Evolutionary conservation across 352 stramenopile species (phyloP).

Genomic region (Plasmopara viticola): DNA sequence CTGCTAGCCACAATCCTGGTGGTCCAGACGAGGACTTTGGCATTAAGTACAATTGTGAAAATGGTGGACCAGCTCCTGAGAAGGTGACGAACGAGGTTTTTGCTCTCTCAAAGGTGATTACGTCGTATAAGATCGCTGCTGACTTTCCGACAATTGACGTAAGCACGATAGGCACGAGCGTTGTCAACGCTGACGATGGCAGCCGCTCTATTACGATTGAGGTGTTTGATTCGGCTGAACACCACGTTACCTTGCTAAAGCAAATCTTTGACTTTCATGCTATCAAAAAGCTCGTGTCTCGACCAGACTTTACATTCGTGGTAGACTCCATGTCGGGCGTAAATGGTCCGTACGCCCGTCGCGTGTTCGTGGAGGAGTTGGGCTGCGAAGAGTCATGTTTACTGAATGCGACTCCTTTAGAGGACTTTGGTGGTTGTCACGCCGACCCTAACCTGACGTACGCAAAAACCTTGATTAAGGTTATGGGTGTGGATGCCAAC

Average conservation of each 20-base stretch:
- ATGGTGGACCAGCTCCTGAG: slow-evolving; percentile 96
- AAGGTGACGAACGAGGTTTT: slow-evolving; percentile 97
- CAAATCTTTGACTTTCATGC: slow-evolving; percentile 96
- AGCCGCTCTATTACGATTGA: slow-evolving; percentile 92
- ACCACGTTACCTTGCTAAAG: slow-evolving; percentile 95
- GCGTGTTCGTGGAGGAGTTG: slow-evolving; percentile 96
- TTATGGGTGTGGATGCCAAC: slow-evolving; percentile 92
- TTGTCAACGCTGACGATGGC: slow-evolving; percentile 75
- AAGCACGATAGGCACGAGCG: slow-evolving; percentile 58
- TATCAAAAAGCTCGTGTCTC: slow-evolving; percentile 89
- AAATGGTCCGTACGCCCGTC: slow-evolving; percentile 92
- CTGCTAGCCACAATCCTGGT: slow-evolving; percentile 97
- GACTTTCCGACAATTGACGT: slow-evolving; percentile 81
- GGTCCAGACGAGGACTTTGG: slow-evolving; percentile 98
- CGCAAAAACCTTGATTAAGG: slow-evolving; percentile 92
- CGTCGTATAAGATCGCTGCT: slow-evolving; percentile 88
- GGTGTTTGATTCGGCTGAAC: slow-evolving; percentile 95
- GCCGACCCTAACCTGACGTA: slow-evolving; percentile 99
- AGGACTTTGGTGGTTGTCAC: slow-evolving; percentile 96
- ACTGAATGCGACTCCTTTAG: slow-evolving; percentile 92
- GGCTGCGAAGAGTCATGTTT: slow-evolving; percentile 73
- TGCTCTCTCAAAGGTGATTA: slow-evolving; percentile 92
- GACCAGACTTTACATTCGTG: slow-evolving; percentile 93
- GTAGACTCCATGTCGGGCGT: slow-evolving; percentile 98
- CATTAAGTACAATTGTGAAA: slow-evolving; percentile 99